Evolutionary conservation across 1,139 yeast species (phyloP).

Genomic region (Meyerozyma carpophila): DNA sequence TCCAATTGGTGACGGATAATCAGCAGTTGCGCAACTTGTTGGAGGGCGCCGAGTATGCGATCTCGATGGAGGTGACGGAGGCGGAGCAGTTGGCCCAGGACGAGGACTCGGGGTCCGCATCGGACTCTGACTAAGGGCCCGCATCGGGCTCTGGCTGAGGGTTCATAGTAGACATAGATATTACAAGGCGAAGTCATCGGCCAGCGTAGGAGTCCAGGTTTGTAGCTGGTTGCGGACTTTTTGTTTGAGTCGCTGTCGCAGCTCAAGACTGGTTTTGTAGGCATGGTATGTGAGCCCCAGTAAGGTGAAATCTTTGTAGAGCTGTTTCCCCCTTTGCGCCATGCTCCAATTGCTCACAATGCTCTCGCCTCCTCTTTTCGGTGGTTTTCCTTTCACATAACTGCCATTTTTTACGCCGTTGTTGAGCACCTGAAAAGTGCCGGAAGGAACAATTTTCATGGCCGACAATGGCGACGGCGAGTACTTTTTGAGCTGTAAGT

Average conservation of each 20-base stretch:
- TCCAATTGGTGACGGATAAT: slow-evolving; percentile 59
- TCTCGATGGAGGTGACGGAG: slow-evolving; percentile 32
- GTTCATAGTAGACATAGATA: background rate
- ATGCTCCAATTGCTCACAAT: slow-evolving; percentile 28
- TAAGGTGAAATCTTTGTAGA: slow-evolving; percentile 4
- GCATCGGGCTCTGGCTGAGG: slow-evolving; percentile 31
- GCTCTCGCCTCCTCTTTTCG: slow-evolving; percentile 43
- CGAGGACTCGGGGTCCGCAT: slow-evolving; percentile 16
- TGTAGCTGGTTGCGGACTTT: slow-evolving; percentile 18
- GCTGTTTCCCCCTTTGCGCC: slow-evolving; percentile 12
- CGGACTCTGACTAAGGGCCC: slow-evolving; percentile 3
- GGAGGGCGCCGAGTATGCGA: slow-evolving; percentile 80
- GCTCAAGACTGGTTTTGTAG: slow-evolving; percentile 19
- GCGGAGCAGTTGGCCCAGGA: slow-evolving; percentile 20
- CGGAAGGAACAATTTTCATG: slow-evolving; percentile 22
- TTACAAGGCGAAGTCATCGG: slow-evolving; percentile 26
- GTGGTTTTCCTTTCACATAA: slow-evolving; percentile 37
- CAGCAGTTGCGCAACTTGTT: slow-evolving; percentile 53
- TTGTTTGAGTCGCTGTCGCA: slow-evolving; percentile 20
- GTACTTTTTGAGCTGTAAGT: background rate
- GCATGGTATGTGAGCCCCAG: slow-evolving; percentile 14
- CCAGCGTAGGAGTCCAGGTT: slow-evolving; percentile 26
- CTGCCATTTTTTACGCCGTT: slow-evolving; percentile 54
- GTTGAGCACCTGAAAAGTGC: slow-evolving; percentile 36
- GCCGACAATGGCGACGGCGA: slow-evolving; percentile 34